These are phyloP conservation scores for Naganishia friedmannii DNA, from an alignment of 768 basidiomycete genomes.

Conservation along the genomic window DNA sequence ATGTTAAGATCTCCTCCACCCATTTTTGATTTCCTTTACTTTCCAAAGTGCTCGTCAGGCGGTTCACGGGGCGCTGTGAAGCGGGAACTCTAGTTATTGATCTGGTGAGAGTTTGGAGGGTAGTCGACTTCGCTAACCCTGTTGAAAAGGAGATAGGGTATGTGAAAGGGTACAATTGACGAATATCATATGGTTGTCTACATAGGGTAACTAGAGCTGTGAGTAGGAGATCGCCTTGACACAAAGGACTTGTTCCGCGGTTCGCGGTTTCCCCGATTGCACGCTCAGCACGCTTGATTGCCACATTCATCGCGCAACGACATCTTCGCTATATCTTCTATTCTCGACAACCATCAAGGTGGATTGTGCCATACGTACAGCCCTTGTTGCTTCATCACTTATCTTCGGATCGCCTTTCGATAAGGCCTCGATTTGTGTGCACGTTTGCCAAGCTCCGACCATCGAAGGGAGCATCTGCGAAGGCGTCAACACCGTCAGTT, in stretches of 20 bases:
- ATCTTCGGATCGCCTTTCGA: not conserved
- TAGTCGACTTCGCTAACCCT: no score
- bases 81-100: not conserved
- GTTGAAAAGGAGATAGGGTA: no score
- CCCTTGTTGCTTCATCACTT: not conserved
- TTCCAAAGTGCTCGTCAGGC: slow-evolving; percentile 15
- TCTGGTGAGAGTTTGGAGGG: not conserved
- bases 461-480: not conserved
- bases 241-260: not conserved
- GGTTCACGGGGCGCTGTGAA: not conserved
- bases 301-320: not conserved
- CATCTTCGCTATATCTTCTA: not conserved
- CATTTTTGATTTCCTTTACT: slow-evolving; percentile 63
- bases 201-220: no score
- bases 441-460: not conserved
- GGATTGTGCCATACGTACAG: not conserved
- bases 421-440: not conserved
- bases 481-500: not conserved
- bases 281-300: not conserved
- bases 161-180: no score
- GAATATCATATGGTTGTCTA: not conserved
- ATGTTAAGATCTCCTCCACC: slow-evolving; percentile 97
- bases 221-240: no score
- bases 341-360: not conserved
- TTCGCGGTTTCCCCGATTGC: not conserved